phyloP scores from a whole-genome alignment of 1,139 yeast genomes.

The Sugiyamaella japonica region DNA sequence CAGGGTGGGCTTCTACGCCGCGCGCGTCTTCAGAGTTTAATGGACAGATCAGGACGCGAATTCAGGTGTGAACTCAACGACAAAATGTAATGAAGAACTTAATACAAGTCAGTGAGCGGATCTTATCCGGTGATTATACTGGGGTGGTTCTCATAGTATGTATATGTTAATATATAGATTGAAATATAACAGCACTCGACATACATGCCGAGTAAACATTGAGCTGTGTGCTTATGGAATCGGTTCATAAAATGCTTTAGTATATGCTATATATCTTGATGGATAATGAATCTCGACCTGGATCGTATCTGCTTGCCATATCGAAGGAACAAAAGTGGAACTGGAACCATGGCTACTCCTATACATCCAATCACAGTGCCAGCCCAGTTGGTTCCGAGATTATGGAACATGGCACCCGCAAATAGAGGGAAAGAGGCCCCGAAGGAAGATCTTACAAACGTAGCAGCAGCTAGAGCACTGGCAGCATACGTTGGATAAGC shows the following conservation, averaged over 20 bases:
- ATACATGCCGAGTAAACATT: too few relatives aligned
- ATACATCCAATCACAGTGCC: constrained; percentile 73
- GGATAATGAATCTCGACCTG: constrained; percentile 46
- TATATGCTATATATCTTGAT: neutral
- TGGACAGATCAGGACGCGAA: too few relatives aligned
- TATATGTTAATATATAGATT: too few relatives aligned
- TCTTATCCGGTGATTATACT: too few relatives aligned
- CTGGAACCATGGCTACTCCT: constrained; percentile 62
- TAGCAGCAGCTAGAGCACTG: constrained; percentile 86
- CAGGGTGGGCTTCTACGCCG: too few relatives aligned
- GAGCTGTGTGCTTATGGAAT: too few relatives aligned
- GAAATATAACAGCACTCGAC: too few relatives aligned
- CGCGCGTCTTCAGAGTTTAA: too few relatives aligned
- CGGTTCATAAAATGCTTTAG: neutral
- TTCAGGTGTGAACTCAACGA: too few relatives aligned
- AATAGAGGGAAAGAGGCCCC: constrained; percentile 84
- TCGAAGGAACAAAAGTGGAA: constrained; percentile 68
- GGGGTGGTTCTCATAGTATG: too few relatives aligned
- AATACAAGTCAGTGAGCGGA: too few relatives aligned
- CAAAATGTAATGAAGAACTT: too few relatives aligned
- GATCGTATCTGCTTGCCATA: constrained; percentile 57
- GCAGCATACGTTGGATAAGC: constrained; percentile 68
- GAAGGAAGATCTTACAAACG: constrained; percentile 74
- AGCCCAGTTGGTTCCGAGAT: constrained; percentile 81
- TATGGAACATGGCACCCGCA: constrained; percentile 68